Evolutionary conservation across 495 filamentous ascomycete genomes (phyloP), one percentile per base, ranked within the genome.

Genomic region (Penicillium maclennaniae): DNA sequence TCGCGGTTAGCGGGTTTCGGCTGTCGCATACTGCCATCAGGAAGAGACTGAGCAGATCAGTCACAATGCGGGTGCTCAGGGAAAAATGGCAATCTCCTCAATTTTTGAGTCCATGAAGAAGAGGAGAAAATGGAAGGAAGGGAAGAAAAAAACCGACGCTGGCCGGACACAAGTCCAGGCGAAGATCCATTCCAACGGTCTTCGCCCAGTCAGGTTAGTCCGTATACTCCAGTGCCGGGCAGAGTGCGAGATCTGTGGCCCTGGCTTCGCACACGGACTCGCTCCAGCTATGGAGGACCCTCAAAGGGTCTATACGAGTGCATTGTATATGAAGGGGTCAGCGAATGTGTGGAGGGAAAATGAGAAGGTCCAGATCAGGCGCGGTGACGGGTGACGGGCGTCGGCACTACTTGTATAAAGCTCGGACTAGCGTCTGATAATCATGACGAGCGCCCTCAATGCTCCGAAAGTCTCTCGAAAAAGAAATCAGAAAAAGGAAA

Each of bases 371-470:
- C 38, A 53, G 54, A 53, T 56, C 53, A 51, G 58, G 49, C 44
- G 41, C 39, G n/a, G 41, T 56, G 47, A 47, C 61, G 62, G n/a
- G 41, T 56, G 47, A 47, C 61, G 62, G 61, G 61, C 55, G 55
- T 54, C 51, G 62, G 65, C 43, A 59, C 60, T 67, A 57, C 64
- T 70, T 70, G 68, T 72, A 72, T 66, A 63, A 54, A 62, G 56
- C 60, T 56, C 52, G 41, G 56, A 43, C 63, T 63, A 63, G 63
- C 54, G 63, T 61, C 56, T 63, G 63, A 63, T 63, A 58, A 60
- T 63, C 60, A 53, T 54, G 52, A 61, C 52, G 53, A 65, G 59
- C 42, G 56, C 56, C 44, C 56, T 56, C 63, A 66, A 63, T 60
- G 54, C 54, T 52, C 55, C 25, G 31, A 39, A 39, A 28, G 6